These are phyloP conservation scores for Exophiala mesophila DNA, from an alignment of 2,329 filamentous ascomycete species.

Conservation along the genomic window DNA sequence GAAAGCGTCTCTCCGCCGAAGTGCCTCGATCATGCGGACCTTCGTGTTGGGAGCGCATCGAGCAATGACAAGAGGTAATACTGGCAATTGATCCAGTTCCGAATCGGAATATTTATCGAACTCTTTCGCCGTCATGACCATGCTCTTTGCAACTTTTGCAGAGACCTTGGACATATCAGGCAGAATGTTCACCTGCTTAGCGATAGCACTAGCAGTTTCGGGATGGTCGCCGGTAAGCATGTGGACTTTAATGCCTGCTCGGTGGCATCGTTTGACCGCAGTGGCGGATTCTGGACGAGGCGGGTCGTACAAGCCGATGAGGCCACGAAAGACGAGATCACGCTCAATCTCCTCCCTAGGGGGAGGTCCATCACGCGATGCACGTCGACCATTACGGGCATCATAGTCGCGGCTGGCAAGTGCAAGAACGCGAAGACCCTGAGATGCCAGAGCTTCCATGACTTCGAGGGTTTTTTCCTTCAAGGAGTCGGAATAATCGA, in stretches of 20 bases:
- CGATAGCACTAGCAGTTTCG: constrained; percentile 68
- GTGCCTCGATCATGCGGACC: constrained; percentile 74
- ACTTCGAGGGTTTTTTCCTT: constrained; percentile 57
- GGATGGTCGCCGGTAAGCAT: constrained; percentile 76
- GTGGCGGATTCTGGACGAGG: constrained; percentile 69
- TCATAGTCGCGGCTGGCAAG: constrained; percentile 51
- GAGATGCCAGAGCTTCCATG: constrained; percentile 62
- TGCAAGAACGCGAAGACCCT: constrained; percentile 65
- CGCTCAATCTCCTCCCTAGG: constrained; percentile 60
- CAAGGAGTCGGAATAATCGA: constrained; percentile 50
- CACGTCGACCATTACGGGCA: constrained; percentile 35
- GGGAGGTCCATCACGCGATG: constrained; percentile 18
- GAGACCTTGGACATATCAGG: constrained; percentile 57
- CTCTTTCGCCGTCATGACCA: constrained; percentile 66
- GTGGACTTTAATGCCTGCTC: constrained; percentile 67
- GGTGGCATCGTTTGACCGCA: constrained; percentile 61
- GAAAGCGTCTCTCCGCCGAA: constrained; percentile 57
- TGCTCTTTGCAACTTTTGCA: constrained; percentile 55
- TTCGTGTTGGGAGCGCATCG: constrained; percentile 61
- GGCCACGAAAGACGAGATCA: constrained; percentile 63
- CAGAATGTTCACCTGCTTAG: constrained; percentile 68
- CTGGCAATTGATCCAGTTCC: constrained; percentile 57
- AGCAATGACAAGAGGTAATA: constrained; percentile 54
- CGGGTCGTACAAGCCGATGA: constrained; percentile 76
- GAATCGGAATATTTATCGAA: constrained; percentile 68